Evolutionary conservation across 352 stramenopile genomes (phyloP).

Genomic region (Phytophthora sojae): DNA sequence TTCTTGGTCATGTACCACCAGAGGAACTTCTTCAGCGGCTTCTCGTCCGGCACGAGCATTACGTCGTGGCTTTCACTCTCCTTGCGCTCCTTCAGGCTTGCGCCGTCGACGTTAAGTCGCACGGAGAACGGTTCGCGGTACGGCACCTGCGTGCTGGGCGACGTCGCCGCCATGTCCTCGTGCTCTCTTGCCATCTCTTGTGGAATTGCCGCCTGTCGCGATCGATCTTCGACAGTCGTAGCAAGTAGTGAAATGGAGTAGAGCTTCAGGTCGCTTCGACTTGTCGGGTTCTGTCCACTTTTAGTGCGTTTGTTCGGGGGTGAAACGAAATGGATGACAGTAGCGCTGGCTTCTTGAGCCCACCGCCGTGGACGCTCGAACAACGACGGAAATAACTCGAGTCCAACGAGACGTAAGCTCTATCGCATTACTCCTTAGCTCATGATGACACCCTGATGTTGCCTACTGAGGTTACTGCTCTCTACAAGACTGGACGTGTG

Average conservation of each 20-base stretch:
- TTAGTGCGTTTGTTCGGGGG: conserved; percentile 1
- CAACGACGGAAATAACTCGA: conserved; percentile 1
- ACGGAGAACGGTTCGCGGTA: conserved; percentile 26
- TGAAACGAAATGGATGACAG: conserved; percentile 10
- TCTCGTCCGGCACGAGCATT: conserved; percentile 10
- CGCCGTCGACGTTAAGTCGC: conserved; percentile 13
- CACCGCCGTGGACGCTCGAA: background rate
- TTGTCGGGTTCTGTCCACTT: conserved; percentile 10
- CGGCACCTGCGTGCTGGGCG: conserved; percentile 7
- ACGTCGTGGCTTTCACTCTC: conserved; percentile 15
- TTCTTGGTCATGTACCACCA: conserved; percentile 64
- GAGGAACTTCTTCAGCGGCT: conserved; percentile 49
- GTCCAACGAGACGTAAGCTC: conserved; percentile 2
- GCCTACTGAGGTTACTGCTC: background rate
- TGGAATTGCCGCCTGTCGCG: background rate
- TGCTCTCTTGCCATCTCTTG: conserved; percentile 5
- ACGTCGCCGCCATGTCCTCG: conserved; percentile 18
- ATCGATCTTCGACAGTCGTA: conserved; percentile 1
- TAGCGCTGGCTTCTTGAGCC: background rate
- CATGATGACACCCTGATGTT: background rate
- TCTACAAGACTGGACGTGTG: background rate
- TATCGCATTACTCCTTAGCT: background rate
- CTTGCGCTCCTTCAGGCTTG: conserved; percentile 11
- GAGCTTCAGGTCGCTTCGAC: background rate
- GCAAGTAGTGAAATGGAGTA: background rate